Conservation (phyloP, 108 stramenopile species). For the Fistulifera pelliculosa region DNA sequence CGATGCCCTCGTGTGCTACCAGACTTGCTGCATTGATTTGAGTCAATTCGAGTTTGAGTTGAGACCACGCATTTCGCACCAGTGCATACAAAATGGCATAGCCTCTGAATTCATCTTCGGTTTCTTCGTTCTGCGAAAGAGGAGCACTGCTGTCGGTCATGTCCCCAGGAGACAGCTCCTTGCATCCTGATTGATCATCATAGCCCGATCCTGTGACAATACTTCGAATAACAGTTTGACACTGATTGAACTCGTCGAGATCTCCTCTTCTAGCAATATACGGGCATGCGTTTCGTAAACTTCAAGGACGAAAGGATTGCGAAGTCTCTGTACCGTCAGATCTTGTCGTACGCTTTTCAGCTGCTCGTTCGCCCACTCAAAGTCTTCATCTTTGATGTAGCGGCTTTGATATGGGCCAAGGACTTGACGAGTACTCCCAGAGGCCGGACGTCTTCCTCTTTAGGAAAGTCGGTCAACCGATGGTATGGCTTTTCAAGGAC, state of each 20-base stretch:
- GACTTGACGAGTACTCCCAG: conserved; percentile 41
- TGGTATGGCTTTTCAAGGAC: conserved; percentile 73
- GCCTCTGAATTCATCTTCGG: conserved; percentile 61
- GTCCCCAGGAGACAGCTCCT: too few relatives aligned
- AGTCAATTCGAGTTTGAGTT: conserved; percentile 13
- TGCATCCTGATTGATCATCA: not conserved
- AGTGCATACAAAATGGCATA: conserved; percentile 67
- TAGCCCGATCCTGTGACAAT: conserved; percentile 15
- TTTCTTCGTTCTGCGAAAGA: conserved; percentile 15
- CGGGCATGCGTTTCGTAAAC: conserved; percentile 82
- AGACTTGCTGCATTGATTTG: not conserved
- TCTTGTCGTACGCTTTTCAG: conserved; percentile 85
- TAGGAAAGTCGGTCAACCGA: conserved; percentile 66
- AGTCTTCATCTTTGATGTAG: conserved; percentile 63
- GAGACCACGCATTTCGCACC: conserved; percentile 42
- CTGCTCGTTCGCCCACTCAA: conserved; percentile 79
- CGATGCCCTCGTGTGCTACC: not conserved
- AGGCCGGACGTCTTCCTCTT: conserved; percentile 60
- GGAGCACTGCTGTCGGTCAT: not conserved
- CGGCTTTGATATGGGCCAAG: conserved; percentile 49
- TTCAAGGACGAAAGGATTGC: conserved; percentile 39
- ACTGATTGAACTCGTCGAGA: conserved; percentile 81
- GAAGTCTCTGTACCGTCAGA: conserved; percentile 68
- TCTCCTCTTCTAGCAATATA: conserved; percentile 70
- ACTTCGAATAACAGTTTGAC: conserved; percentile 62